Base-by-base conservation (phyloP, 345 rosid genomes). In the Erucastrum elatum region DNA sequence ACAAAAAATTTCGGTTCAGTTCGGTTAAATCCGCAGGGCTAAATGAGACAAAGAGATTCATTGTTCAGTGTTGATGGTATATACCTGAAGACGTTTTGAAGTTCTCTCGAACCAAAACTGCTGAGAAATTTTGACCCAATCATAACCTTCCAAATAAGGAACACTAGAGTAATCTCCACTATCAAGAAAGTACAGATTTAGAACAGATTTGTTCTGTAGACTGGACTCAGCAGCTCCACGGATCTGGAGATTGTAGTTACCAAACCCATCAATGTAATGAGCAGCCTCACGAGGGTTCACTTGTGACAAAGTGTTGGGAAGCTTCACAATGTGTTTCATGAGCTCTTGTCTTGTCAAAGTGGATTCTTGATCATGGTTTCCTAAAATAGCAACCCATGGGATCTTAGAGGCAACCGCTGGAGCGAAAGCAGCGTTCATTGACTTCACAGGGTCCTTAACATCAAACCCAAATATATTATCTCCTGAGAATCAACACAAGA, bases 321-420 rank as follows among this genome's bases (percentile, higher is more conserved):
- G 85, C 46, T 84, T 89, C 67, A 82, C 92, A 6, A 96, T 82
- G 59, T 96, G 87, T 44, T 86, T 87, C 99, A 93, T 95, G 29
- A 95, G 85, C n/a, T 87, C 88, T 82, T 87, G 86, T 82, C 99
- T 5, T 70, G 8, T 93, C 82, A 95, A 76, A 4, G 87, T 85
- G 16, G 93, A 89, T 87, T 95, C 86, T 77, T 96, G 96, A 69
- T 96, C 98, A 65, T 93, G 99, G 86, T 93, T 96, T 65, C 99
- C 99, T 77, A 96, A 81, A 63, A 91, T 29, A 64, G 96, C 98
- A 71, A 82, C 96, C 99, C 98, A 93, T 0, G 98, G 97, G 77
- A 89, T 87, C 13, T 85, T 81, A n/a, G 98, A 88, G 6, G 81
- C 88, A 67, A 96, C 80, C 27, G 99, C 99, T 4, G 98, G 90